Percentiles rank a stretch among this genome's conserved stretches.
Conservation (phyloP, 1,284 basidiomycete species). For the Cerrena zonata region DNA sequence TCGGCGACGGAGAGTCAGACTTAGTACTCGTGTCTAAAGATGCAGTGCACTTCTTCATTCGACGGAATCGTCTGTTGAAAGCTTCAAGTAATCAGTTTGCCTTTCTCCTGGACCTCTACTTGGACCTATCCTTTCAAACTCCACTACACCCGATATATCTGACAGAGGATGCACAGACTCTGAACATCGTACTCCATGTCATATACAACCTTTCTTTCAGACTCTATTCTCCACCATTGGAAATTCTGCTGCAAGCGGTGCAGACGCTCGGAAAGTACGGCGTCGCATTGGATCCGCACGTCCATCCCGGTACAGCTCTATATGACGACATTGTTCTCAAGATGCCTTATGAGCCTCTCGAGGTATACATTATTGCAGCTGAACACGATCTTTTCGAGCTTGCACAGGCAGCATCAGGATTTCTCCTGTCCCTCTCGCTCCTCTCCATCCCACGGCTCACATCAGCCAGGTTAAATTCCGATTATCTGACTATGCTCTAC, state of each 20-base stretch:
- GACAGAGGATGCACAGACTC: not conserved
- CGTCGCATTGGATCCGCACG: not conserved
- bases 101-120: not conserved
- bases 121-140: too few species aligned
- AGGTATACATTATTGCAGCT: not conserved
- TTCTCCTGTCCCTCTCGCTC: not conserved
- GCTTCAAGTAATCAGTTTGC: not conserved
- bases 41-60: not conserved
- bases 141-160: not conserved
- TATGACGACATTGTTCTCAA: not conserved
- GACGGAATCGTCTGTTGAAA: not conserved
- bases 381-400: not conserved
- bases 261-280: not conserved
- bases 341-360: not conserved
- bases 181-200: not conserved
- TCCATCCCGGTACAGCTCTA: not conserved
- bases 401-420: not conserved
- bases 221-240: not conserved
- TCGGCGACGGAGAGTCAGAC: not conserved
- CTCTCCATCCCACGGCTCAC: not conserved
- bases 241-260: not conserved
- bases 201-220: not conserved
- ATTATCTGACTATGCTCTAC: not conserved
- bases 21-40: not conserved
- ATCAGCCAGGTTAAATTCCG: not conserved